Conservation (phyloP, 306 rosid species). For the Oxytropis ochrocephala region DNA sequence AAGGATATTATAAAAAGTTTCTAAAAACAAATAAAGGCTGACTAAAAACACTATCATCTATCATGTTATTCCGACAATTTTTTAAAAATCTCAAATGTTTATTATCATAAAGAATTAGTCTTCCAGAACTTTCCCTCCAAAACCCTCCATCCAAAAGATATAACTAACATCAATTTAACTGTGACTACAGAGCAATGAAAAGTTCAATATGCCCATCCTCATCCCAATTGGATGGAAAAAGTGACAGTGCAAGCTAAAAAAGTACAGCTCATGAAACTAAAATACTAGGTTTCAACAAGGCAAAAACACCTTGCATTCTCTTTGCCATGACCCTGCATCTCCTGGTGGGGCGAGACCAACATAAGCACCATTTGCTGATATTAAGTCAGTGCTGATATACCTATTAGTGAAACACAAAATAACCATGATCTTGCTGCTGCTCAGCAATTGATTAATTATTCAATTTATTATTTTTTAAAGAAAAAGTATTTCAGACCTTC, state of each 20-base stretch:
- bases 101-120: too few relatives aligned
- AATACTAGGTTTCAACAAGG: slow-evolving; percentile 15
- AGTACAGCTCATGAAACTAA: slow-evolving; percentile 17
- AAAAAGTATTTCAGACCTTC: not conserved
- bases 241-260: not conserved
- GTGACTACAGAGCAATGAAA: not conserved
- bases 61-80: too few relatives aligned
- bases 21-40: not conserved
- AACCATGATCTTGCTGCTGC: slow-evolving; percentile 16
- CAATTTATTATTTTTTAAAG: not conserved
- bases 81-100: too few relatives aligned
- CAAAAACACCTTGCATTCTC: slow-evolving; percentile 65
- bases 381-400: slow-evolving; percentile 38
- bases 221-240: not conserved
- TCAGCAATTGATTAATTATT: slow-evolving; percentile 7
- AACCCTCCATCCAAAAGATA: not conserved
- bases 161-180: not conserved
- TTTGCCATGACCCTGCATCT: slow-evolving; percentile 88
- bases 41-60: not conserved
- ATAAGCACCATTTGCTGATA: slow-evolving; percentile 55
- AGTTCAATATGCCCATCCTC: not conserved
- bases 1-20: too few relatives aligned
- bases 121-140: too few relatives aligned
- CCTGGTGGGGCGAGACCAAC: slow-evolving; percentile 90
- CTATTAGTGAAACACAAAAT: slow-evolving; percentile 19